Conservation (phyloP, 805 yeast genomes). For the Phaffomyces opuntiae region DNA sequence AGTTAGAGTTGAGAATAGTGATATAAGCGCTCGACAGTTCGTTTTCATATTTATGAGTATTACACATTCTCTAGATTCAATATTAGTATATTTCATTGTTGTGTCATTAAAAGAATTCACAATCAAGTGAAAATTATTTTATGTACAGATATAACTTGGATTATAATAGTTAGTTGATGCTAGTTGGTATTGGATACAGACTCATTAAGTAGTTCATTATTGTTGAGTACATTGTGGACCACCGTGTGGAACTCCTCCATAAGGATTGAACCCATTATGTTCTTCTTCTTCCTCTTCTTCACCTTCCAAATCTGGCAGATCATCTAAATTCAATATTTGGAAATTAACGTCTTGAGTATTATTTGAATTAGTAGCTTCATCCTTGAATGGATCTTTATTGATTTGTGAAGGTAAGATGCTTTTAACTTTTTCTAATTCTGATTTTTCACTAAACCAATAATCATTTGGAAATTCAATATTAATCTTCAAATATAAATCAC, state of each 20-base stretch:
- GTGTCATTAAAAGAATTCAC: too few species aligned
- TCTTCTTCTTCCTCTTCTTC: constrained; percentile 16
- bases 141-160: too few species aligned
- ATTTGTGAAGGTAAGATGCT: constrained; percentile 43
- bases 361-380: constrained; percentile 21
- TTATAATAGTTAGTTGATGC: too few species aligned
- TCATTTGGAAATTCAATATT: constrained; percentile 78
- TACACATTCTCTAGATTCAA: too few species aligned
- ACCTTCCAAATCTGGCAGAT: constrained; percentile 21
- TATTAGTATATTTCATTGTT: neutral
- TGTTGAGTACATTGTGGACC: constrained; percentile 36
- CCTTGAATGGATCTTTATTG: constrained; percentile 4
- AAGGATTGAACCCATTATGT: constrained; percentile 3
- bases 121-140: too few species aligned
- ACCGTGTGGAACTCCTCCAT: constrained; percentile 5
- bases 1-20: too few species aligned
- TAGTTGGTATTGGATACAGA: too few species aligned
- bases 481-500: constrained; percentile 67
- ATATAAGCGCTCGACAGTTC: too few species aligned
- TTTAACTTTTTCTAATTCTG: constrained; percentile 49
- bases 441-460: constrained; percentile 73
- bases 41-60: too few species aligned
- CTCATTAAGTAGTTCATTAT: constrained; percentile 11
- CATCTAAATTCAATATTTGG: constrained; percentile 18
- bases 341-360: constrained; percentile 24